Evolutionary conservation across 2,329 filamentous ascomycete species (phyloP).

Genomic region (Hypoxylon sp.): DNA sequence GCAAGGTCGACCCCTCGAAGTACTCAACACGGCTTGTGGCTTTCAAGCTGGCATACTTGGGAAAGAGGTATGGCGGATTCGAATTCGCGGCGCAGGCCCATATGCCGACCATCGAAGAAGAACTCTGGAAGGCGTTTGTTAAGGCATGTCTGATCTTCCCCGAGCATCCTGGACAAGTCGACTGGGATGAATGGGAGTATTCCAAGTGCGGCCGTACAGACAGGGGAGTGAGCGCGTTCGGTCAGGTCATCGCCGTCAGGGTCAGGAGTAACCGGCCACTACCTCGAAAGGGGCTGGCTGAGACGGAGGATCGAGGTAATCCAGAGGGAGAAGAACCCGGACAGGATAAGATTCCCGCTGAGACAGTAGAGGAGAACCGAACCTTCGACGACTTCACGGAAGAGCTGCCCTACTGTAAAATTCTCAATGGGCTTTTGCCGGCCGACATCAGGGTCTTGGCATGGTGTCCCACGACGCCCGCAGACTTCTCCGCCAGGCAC

Average conservation of each 20-base stretch:
- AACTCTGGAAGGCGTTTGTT: constrained; percentile 88
- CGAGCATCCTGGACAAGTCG: constrained; percentile 66
- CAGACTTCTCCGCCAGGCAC: constrained; percentile 88
- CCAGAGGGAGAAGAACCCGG: constrained; percentile 25
- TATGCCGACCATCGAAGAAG: constrained; percentile 87
- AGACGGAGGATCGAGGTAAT: constrained; percentile 29
- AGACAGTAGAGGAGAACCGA: constrained; percentile 36
- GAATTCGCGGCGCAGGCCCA: constrained; percentile 81
- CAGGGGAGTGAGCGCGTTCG: constrained; percentile 92
- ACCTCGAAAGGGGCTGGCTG: constrained; percentile 45
- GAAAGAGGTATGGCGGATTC: constrained; percentile 89
- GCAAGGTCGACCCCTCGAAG: constrained; percentile 76
- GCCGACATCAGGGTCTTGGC: constrained; percentile 89
- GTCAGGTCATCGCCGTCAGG: constrained; percentile 86
- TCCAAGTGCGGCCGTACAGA: constrained; percentile 96
- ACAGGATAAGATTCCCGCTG: constrained; percentile 9
- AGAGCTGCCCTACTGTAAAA: constrained; percentile 82
- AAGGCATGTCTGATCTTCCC: constrained; percentile 85
- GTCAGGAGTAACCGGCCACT: constrained; percentile 81
- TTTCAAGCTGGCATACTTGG: constrained; percentile 92
- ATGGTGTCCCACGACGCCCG: constrained; percentile 86
- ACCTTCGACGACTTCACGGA: constrained; percentile 74
- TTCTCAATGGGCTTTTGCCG: constrained; percentile 88
- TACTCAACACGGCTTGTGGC: constrained; percentile 88
- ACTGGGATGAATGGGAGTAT: constrained; percentile 87